Base-by-base conservation (phyloP, 768 basidiomycete genomes). In the Tricholoma hemisulphureum region DNA sequence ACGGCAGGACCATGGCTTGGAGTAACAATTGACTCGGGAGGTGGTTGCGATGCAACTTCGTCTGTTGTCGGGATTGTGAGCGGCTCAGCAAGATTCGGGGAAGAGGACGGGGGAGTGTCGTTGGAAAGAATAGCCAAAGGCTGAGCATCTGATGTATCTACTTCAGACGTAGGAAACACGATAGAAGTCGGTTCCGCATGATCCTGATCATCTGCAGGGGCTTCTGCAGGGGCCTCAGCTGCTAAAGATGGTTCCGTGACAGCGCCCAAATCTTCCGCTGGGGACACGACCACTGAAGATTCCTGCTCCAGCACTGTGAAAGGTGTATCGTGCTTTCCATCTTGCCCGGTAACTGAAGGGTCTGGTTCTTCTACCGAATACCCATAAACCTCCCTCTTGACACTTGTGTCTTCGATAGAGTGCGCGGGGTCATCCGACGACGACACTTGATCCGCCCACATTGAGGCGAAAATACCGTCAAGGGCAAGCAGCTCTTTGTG, bases 391-490 rank as follows among this genome's bases (percentile, higher is more conserved):
- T 77, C 76, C 51, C 73, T 75, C 64, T 76, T 77, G 58, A 69
- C 71, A 51, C 63, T 65, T 31, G 60, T 59, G 29, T 63, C 64
- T 11, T 58, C 62, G 37, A 63, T 52, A 35, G 65, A 65, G 14
- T 78, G 71, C 59, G 73, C 74, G 53, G 83, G 79, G 53, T 87
- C 88, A 28, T 83, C 81, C 4, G 87, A 79, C 21, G 87, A 79
- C 21, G 85, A 84, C 28, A 89, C 77, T 66, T 95, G 91, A 67
- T 92, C 85, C 1, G 89, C 86, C 94, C 95, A 97, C 90, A 95
- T 89, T 1, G 83, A 78, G 11, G 91, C 88, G 64, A 94, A 95
- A 35, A 84, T 66, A 51, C 91, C 91, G 62, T 88, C 82, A 45
- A 74, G 72, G 28, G 84, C 83, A 46, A 95, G 73, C 29, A 97